A percentile compares a stretch with the other conserved stretches of the same genome.
Conservation (phyloP, 139 green algal species). For the Choricystis sp. region DNA sequence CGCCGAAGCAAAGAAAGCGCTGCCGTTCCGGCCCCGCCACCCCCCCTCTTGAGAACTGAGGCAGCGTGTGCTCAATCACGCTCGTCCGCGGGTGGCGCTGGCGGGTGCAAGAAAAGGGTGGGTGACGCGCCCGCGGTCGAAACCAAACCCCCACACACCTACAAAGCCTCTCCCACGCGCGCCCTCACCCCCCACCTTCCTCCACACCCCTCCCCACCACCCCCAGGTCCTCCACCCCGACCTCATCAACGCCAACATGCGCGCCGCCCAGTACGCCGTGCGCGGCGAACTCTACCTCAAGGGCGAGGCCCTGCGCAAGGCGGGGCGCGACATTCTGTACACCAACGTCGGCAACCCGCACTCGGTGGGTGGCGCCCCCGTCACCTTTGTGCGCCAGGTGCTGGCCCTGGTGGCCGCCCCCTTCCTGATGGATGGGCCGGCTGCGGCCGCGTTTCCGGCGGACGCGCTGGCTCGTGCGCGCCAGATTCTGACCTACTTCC, state of each 20-base stretch:
- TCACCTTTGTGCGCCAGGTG: slow-evolving; percentile 78
- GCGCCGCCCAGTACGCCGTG: slow-evolving; percentile 68
- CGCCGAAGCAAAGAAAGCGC: no score
- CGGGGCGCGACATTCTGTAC: slow-evolving; percentile 84
- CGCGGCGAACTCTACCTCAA: slow-evolving; percentile 80
- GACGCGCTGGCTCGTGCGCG: slow-evolving; percentile 65
- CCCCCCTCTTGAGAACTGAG: no score
- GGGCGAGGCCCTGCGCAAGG: slow-evolving; percentile 56
- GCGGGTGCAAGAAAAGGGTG: no score
- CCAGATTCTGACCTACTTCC: slow-evolving; percentile 45
- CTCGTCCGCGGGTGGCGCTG: no score
- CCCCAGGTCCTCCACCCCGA: slow-evolving; percentile 62
- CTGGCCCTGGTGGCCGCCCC: slow-evolving; percentile 55
- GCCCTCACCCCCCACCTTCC: background rate
- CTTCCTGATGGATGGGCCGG: slow-evolving; percentile 55
- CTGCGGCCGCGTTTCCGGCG: slow-evolving; percentile 47
- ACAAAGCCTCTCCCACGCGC: no score
- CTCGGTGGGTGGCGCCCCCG: slow-evolving; percentile 65
- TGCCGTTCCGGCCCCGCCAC: no score
- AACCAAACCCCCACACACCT: no score
- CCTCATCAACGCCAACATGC: slow-evolving; percentile 62
- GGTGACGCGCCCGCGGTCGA: no score
- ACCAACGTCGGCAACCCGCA: slow-evolving; percentile 96
- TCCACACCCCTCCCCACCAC: slow-evolving; percentile 15
- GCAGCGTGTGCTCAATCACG: no score